Evolutionary conservation across 306 rosid species (phyloP), one percentile per base, ranked within the genome.

Genomic region (Lithocarpus polystachyus): DNA sequence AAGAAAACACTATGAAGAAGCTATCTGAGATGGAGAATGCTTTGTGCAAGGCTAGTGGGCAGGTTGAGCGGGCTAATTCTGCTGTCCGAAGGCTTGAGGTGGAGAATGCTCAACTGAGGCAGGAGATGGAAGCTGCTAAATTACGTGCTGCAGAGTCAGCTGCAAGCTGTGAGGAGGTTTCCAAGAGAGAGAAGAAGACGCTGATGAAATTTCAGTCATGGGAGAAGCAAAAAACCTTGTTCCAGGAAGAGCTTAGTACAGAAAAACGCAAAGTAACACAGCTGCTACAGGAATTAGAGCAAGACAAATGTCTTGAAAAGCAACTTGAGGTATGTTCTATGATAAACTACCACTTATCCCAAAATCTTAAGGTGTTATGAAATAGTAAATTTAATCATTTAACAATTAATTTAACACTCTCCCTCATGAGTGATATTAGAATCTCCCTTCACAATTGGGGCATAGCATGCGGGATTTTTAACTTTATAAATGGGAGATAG

Each of bases 21-120:
- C 93, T 95, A 28, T 84, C 91, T 20, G 99, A 95, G 90, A 89
- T 92, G 98, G 94, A 92, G 78, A 88, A 84, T 82, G 97, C 98
- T 68, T 83, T 95, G 86, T 53, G 86, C 88, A 95, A 91, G 82
- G 92, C 98, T 57, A 86, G 88, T 78, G 89, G 92, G 48, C 99
- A 95, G 84, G 96, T 95, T 70, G 98, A 91, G 54, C 84, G 89
- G 68, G 97, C 99, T 56, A 91, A 91, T 80, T 80, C 96, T 75
- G 87, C 97, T 19, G 92, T 92, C 68, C 76, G 89, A 73, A 89
- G 81, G 86, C 97, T 91, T 76, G 97, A 95, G 84, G 84, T 85
- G 80, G 96, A 95, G 81, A 95, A 95, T 84, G 84, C 86, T 71
- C 80, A 68, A 1, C 73, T 92, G 79, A 90, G 97, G 86, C 88